Evolutionary conservation across 139 green algal genomes (phyloP), one percentile per base, ranked within the genome.

Genomic region (Mychonastes homosphaera): DNA sequence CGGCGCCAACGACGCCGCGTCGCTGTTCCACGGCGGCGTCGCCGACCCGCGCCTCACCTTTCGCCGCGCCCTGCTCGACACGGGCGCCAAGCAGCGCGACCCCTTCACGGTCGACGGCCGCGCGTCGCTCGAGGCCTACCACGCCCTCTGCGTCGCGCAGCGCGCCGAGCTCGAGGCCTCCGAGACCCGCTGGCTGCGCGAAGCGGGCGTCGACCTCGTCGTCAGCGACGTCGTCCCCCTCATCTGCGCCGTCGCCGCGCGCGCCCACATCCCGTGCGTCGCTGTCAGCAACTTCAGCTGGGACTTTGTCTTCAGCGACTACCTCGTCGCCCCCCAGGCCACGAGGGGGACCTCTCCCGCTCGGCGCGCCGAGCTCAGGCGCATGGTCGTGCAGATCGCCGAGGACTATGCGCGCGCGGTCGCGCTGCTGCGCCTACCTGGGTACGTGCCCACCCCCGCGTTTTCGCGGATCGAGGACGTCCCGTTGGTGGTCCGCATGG

Each of bases 241-340:
- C 12, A 72, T 69, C 13, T 86, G 71, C 36, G 57, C 71, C 44
- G 79, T 80, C n/a, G 81, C 81, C 33, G 35, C 55, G 13, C 36
- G 34, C 6, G 76, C 65, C n/a, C 65, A 62, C 39, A 61, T 88
- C 8, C 74, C 80, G 13, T 70, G 54, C 12, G 63, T 85, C 2
- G 72, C 64, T 32, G 69, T 88, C 15, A 75, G 61, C 32, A 88
- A 88, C 65, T 88, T 88, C 72, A 79, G 66, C 43, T 84, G 73
- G 77, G 80, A 87, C 71, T 87, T 85, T 47, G 74, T 87, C 15
- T 87, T 82, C 44, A 55, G 64, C 0, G 77, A 85, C 60, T 87
- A 83, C 53, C 44, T 77, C 23, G 71, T 45, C 5, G 56, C 58
- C 7, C 35, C 65, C 35, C n/a, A n/a, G n/a, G 36, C 38, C 28